These are phyloP conservation scores for Sporobolus alterniflorus DNA, from an alignment of 202 grass and related monocot species.

Conservation along the genomic window DNA sequence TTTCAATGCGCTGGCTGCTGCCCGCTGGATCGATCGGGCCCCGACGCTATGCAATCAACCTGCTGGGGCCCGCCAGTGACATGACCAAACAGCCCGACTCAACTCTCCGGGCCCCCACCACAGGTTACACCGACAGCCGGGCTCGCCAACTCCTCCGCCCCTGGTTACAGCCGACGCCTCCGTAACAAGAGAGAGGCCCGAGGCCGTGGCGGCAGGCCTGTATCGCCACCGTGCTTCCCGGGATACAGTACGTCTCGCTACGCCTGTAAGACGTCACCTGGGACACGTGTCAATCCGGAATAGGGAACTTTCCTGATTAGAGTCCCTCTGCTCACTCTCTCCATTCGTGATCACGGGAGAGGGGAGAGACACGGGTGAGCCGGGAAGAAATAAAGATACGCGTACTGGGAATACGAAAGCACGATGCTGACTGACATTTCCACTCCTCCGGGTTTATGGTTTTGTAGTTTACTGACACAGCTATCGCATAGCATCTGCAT, in stretches of 20 bases:
- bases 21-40: conserved; percentile 27
- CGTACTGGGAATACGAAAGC: too few species aligned
- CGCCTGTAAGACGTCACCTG: neutral
- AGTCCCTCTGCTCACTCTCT: too few species aligned
- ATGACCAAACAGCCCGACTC: conserved; percentile 44
- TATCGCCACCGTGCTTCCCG: neutral
- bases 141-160: too few species aligned
- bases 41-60: conserved; percentile 24
- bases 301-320: too few species aligned
- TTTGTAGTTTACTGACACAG: too few species aligned
- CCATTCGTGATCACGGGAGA: too few species aligned
- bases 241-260: neutral
- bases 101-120: neutral
- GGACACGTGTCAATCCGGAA: neutral
- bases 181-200: too few species aligned
- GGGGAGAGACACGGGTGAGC: too few species aligned
- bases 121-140: too few species aligned
- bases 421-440: too few species aligned
- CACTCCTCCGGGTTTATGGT: too few species aligned
- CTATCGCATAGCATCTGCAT: conserved; percentile 13
- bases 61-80: neutral
- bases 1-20: conserved; percentile 27
- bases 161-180: neutral
- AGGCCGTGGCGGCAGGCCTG: neutral
- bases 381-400: too few species aligned